Evolutionary conservation across 2,329 filamentous ascomycete species (phyloP).

Genomic region (Fusarium mexicanum): DNA sequence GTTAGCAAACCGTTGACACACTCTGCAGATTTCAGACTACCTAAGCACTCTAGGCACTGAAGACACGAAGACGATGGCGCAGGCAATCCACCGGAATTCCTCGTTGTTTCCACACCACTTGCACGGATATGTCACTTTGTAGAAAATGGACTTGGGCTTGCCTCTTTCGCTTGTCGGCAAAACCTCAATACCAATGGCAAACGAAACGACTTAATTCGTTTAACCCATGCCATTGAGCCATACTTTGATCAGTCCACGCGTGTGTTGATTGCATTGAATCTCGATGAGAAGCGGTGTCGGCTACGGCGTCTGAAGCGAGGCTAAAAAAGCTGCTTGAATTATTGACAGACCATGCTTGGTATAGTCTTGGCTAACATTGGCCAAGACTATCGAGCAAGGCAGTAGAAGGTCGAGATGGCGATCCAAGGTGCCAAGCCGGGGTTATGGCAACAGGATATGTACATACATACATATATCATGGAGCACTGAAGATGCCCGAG

Average conservation of each 20-base stretch:
- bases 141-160: background rate
- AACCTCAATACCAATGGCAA: background rate
- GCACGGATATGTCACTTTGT: background rate
- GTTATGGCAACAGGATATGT: slow-evolving; percentile 28
- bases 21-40: background rate
- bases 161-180: background rate
- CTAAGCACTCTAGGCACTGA: background rate
- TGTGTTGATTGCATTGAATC: slow-evolving; percentile 10
- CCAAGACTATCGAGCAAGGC: slow-evolving; percentile 32
- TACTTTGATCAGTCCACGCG: background rate
- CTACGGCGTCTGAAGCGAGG: slow-evolving; percentile 1
- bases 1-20: background rate
- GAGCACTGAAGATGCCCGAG: background rate
- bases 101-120: background rate
- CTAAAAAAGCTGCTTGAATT: slow-evolving; percentile 9
- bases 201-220: background rate
- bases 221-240: background rate
- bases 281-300: slow-evolving; percentile 19
- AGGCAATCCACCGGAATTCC: background rate
- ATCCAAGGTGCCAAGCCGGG: slow-evolving; percentile 36
- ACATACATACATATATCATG: background rate
- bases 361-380: slow-evolving; percentile 29
- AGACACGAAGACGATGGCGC: background rate
- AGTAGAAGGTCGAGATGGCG: slow-evolving; percentile 17
- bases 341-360: background rate